These are phyloP conservation scores for Neocucurbitaria cava DNA, from an alignment of 2,329 filamentous ascomycete species.

Conservation along the genomic window DNA sequence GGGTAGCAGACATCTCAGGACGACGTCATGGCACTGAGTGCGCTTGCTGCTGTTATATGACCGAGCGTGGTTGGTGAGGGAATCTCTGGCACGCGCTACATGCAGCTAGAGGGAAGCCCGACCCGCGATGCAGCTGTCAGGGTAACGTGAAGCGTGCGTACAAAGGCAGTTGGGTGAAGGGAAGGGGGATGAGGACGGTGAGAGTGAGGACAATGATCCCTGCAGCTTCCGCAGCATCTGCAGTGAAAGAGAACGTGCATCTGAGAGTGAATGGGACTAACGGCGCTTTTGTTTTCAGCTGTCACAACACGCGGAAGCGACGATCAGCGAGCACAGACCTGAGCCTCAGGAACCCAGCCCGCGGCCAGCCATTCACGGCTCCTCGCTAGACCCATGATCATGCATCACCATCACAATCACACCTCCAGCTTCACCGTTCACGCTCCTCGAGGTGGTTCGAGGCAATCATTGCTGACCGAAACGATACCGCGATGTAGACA, in stretches of 20 bases:
- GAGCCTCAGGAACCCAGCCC: slow-evolving; percentile 19
- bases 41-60: slow-evolving; percentile 21
- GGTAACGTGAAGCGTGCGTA: neutral
- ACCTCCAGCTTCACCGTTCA: neutral
- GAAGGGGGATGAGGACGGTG: neutral
- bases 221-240: slow-evolving; percentile 12
- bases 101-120: slow-evolving; percentile 8
- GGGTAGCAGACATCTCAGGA: slow-evolving; percentile 33
- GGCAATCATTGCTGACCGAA: neutral
- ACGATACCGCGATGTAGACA: no score
- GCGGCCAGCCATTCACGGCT: slow-evolving; percentile 12
- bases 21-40: slow-evolving; percentile 36
- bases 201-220: slow-evolving; percentile 8
- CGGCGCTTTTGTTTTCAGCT: slow-evolving; percentile 15
- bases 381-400: slow-evolving; percentile 11
- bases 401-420: slow-evolving; percentile 23
- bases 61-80: slow-evolving; percentile 24
- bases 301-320: slow-evolving; percentile 15
- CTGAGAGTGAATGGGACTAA: slow-evolving; percentile 11
- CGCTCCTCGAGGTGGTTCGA: neutral
- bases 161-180: slow-evolving; percentile 9
- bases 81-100: slow-evolving; percentile 20
- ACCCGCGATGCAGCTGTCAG: slow-evolving; percentile 4
- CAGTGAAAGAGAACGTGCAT: slow-evolving; percentile 15
- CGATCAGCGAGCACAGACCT: slow-evolving; percentile 17